phyloP scores from a whole-genome alignment of 2,329 filamentous ascomycete species.

The Arthrocladium fulminans region DNA sequence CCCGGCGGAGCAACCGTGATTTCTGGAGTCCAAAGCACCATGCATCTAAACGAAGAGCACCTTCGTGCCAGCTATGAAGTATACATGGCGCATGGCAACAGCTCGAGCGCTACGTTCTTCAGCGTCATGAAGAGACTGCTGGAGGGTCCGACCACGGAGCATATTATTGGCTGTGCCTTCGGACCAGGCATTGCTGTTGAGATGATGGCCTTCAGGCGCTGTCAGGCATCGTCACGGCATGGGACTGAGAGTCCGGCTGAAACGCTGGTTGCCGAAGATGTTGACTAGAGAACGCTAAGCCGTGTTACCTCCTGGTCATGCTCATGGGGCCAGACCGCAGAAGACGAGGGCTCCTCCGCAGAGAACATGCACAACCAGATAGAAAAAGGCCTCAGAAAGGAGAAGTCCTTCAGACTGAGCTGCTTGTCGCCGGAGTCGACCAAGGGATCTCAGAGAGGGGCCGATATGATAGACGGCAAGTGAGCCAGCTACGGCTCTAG shows the following conservation, averaged over 20 bases:
- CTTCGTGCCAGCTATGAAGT: constrained; percentile 62
- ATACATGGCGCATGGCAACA: constrained; percentile 61
- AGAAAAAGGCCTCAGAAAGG: constrained; percentile 19
- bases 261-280: constrained; percentile 21
- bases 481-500: constrained; percentile 26
- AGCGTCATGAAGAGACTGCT: constrained; percentile 57
- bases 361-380: constrained; percentile 18
- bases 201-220: constrained; percentile 52
- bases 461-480: constrained; percentile 31
- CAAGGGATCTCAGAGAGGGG: constrained; percentile 25
- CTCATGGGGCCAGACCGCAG: neutral
- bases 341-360: constrained; percentile 8
- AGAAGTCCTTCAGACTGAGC: constrained; percentile 8
- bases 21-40: constrained; percentile 50
- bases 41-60: constrained; percentile 53
- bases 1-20: constrained; percentile 61
- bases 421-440: constrained; percentile 15
- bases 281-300: constrained; percentile 13
- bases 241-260: constrained; percentile 21
- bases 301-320: neutral
- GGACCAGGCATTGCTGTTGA: constrained; percentile 61
- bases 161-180: constrained; percentile 60
- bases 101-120: constrained; percentile 58
- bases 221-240: neutral
- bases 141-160: constrained; percentile 40